These are phyloP conservation scores for Emmonsiellopsis sp. DNA, from an alignment of 2,329 filamentous ascomycete species.

Conservation along the genomic window DNA sequence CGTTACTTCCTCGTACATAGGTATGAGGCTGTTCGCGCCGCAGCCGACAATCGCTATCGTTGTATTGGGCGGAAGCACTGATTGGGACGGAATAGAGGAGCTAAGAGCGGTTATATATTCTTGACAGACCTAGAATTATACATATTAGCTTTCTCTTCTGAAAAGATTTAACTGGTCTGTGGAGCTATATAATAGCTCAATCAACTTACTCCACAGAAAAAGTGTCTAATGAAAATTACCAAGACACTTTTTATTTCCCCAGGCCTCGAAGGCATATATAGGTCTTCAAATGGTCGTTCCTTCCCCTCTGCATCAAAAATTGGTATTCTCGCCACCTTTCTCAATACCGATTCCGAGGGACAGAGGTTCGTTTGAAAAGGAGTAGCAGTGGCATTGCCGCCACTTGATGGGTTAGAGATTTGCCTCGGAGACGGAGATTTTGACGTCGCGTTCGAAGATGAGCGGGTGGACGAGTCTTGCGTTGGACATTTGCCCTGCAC, in stretches of 20 bases:
- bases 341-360: constrained; percentile 1
- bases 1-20: constrained; percentile 55
- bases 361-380: constrained; percentile 6
- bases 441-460: neutral
- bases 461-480: no score
- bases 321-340: constrained; percentile 9
- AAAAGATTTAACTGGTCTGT: neutral
- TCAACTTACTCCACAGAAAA: constrained; percentile 64
- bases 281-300: constrained; percentile 51
- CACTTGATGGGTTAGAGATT: neutral
- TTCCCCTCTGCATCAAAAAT: constrained; percentile 55
- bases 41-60: constrained; percentile 65
- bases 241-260: constrained; percentile 47
- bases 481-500: no score
- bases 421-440: neutral
- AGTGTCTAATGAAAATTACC: constrained; percentile 67
- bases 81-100: constrained; percentile 44
- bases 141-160: constrained; percentile 1
- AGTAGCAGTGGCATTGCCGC: neutral
- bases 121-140: constrained; percentile 54
- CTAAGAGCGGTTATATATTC: constrained; percentile 60
- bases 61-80: constrained; percentile 44
- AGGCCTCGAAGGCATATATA: constrained; percentile 37
- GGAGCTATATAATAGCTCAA: neutral
- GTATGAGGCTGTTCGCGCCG: constrained; percentile 59